phyloP scores from a whole-genome alignment of 1,284 basidiomycete species.

The Lentinula novae-zelandiae region DNA sequence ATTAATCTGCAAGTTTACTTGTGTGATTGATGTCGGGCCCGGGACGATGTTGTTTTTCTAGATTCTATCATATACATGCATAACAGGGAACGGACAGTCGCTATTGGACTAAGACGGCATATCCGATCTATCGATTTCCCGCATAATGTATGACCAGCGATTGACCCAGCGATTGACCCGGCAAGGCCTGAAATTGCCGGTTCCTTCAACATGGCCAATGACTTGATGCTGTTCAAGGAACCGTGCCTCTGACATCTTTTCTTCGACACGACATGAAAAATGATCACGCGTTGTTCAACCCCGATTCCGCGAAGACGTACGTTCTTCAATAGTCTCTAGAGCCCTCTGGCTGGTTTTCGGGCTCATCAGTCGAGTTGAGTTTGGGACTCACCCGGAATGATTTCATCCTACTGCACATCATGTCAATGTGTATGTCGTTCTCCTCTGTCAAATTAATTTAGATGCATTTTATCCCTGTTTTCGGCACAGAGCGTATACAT shows the following conservation, averaged over 20 bases:
- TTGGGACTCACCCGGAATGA: too few relatives aligned
- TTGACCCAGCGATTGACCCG: too few relatives aligned
- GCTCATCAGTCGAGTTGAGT: too few relatives aligned
- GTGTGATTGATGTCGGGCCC: neutral
- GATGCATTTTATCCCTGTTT: too few relatives aligned
- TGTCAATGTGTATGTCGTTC: too few relatives aligned
- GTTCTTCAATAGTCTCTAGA: neutral
- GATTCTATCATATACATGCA: neutral
- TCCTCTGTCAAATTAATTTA: too few relatives aligned
- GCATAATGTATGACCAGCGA: neutral
- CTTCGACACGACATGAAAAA: neutral
- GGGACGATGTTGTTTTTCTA: neutral
- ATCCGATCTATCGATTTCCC: neutral
- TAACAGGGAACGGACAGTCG: neutral
- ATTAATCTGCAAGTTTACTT: conserved; percentile 16
- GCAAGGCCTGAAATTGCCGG: neutral
- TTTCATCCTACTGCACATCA: too few relatives aligned
- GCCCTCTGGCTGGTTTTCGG: neutral
- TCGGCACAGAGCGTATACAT: too few relatives aligned
- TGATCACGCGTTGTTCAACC: neutral
- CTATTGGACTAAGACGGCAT: neutral
- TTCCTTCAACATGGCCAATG: neutral
- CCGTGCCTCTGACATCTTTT: neutral
- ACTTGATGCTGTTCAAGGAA: neutral
- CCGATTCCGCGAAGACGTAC: neutral